Evolutionary conservation across 495 filamentous ascomycete species (phyloP).

Genomic region (Neurospora sp.): DNA sequence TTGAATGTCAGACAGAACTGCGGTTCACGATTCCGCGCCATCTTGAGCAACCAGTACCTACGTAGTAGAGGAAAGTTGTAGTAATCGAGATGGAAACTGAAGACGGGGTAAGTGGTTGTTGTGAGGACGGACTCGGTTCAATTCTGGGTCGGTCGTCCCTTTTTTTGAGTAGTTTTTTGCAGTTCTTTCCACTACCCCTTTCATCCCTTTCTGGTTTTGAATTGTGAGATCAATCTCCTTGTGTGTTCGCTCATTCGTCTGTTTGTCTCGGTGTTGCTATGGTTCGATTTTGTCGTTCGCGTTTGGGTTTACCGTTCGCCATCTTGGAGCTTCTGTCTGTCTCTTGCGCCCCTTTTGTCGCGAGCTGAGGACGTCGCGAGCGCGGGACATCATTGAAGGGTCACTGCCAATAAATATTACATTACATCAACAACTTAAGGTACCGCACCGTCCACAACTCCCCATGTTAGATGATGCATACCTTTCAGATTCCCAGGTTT

Average conservation of each 20-base stretch:
- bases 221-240: neutral
- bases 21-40: neutral
- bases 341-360: neutral
- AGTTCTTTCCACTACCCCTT: neutral
- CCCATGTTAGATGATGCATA: neutral
- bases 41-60: neutral
- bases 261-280: neutral
- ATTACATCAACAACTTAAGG: no score
- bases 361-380: neutral
- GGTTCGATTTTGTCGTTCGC: neutral
- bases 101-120: neutral
- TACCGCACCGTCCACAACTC: no score
- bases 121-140: neutral
- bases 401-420: neutral
- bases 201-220: neutral
- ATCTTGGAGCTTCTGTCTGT: neutral
- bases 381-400: neutral
- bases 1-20: neutral
- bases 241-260: neutral
- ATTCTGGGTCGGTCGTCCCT: neutral
- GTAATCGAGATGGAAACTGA: neutral
- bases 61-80: neutral
- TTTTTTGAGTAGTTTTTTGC: neutral
- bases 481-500: neutral
- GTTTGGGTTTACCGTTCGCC: neutral